A percentile compares a stretch with the other conserved stretches of the same genome.
These are phyloP conservation scores for Cutaneotrichosporon mucoides DNA, from an alignment of 1,284 basidiomycete species.

Conservation along the genomic window DNA sequence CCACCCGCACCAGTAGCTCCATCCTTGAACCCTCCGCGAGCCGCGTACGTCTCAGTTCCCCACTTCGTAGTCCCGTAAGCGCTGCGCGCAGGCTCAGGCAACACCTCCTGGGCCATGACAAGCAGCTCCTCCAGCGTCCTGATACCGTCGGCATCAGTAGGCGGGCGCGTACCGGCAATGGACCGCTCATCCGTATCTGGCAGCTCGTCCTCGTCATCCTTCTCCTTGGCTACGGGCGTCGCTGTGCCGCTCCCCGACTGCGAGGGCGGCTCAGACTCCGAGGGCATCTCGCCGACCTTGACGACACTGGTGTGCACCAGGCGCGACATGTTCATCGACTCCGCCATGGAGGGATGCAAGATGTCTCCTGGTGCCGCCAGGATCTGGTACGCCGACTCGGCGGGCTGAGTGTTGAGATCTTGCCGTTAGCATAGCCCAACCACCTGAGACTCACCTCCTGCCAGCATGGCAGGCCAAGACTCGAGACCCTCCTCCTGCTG, in stretches of 20 bases:
- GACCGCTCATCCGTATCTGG: conserved; percentile 58
- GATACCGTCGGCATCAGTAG: conserved; percentile 65
- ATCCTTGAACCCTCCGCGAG: conserved; percentile 50
- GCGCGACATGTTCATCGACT: conserved; percentile 60
- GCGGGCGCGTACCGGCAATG: conserved; percentile 70
- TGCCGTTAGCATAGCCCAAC: conserved; percentile 10
- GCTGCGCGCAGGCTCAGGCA: conserved; percentile 26
- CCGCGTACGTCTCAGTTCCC: conserved; percentile 51
- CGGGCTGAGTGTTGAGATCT: conserved; percentile 93
- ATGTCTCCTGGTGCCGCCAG: conserved; percentile 57
- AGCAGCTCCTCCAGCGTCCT: conserved; percentile 62
- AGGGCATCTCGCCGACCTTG: conserved; percentile 41
- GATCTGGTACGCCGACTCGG: conserved; percentile 80
- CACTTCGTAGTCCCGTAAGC: conserved; percentile 56
- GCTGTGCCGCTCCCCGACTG: conserved; percentile 12
- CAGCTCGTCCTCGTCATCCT: conserved; percentile 55
- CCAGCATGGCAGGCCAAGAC: conserved; percentile 72
- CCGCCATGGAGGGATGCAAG: conserved; percentile 57
- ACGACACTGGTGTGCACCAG: conserved; percentile 80
- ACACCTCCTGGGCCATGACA: conserved; percentile 52
- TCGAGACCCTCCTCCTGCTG: conserved; percentile 53
- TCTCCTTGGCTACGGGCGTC: conserved; percentile 38
- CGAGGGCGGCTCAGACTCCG: conserved; percentile 5
- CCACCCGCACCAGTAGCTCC: conserved; percentile 51
- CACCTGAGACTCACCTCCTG: conserved; percentile 64